A percentile compares a stretch with the other conserved stretches of the same genome.
These are phyloP conservation scores for Extremus antarcticus DNA, from an alignment of 495 filamentous ascomycete genomes.

Conservation along the genomic window DNA sequence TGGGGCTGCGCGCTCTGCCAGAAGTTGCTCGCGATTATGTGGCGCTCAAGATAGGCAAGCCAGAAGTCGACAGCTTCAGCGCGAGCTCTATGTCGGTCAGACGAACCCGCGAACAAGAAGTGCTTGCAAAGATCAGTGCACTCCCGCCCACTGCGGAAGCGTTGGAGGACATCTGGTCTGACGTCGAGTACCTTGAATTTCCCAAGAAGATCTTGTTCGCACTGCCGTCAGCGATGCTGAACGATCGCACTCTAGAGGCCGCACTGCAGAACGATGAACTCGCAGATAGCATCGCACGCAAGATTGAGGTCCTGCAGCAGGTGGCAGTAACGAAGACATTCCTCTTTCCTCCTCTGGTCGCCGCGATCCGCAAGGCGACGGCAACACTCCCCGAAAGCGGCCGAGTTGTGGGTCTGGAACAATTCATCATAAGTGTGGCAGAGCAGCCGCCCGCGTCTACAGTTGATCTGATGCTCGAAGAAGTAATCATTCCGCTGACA, in stretches of 20 bases:
- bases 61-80: neutral
- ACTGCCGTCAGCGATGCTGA: neutral
- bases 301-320: constrained; percentile 9
- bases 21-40: constrained; percentile 27
- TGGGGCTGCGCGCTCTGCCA: constrained; percentile 19
- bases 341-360: constrained; percentile 21
- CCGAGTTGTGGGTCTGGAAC: constrained; percentile 18
- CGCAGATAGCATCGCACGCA: neutral
- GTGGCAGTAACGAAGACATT: constrained; percentile 24
- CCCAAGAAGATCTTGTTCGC: constrained; percentile 22
- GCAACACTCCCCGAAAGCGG: constrained; percentile 10
- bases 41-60: neutral
- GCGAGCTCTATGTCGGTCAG: constrained; percentile 1
- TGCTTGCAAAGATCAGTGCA: neutral
- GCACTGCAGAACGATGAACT: neutral
- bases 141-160: neutral
- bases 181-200: constrained; percentile 32
- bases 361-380: constrained; percentile 21
- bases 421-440: constrained; percentile 23
- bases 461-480: constrained; percentile 32
- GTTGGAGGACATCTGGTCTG: constrained; percentile 30
- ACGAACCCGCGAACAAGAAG: constrained; percentile 1
- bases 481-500: constrained; percentile 12
- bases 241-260: neutral
- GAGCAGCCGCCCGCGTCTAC: constrained; percentile 26